Evolutionary conservation across 495 filamentous ascomycete genomes (phyloP), one percentile per base, ranked within the genome.

Genomic region (Elaphomyces granulatus): DNA sequence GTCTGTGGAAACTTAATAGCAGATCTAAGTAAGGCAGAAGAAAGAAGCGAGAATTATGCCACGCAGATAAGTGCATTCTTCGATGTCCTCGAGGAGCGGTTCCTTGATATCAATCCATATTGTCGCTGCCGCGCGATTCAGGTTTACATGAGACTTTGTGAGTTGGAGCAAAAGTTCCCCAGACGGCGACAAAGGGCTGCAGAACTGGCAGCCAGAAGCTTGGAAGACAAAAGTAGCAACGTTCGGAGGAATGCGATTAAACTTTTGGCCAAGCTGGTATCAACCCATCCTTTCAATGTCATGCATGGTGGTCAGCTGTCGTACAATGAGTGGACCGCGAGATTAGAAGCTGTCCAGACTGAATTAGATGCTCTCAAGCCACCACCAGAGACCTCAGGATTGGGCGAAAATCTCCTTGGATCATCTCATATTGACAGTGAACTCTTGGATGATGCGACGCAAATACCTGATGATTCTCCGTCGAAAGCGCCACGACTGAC

Each of bases 161-260:
- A 94, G 20, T 68, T 98, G 20, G 83, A 94, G 33, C 82, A 84
- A 36, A 99, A 96, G 52, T 95, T 90, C 52, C 85, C 84, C 14
- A 94, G 95, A 63, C 73, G 87, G 28, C 69, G 90, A 44, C 87
- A 94, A 58, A 75, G 71, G 43, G 86, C 77, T 0, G 81, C 92
- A 12, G 83, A 92, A 49, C 62, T 95, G 9, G 87, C 90, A 4
- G 75, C 82, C 30, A 71, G 81, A 47, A 94, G 87, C 52, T 66
- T 99, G 16, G 83, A 94, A 56, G 90, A 99, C 61, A 99, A 93
- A 64, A 96, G 90, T 58, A 96, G 92, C 55, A 88, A 96, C 54
- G 90, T 96, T 15, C 71, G 90, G 45, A 77, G 86, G 30, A 95
- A 96, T 53, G 87, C 92, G 0, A 92, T 99, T 55, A 95, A 92